Percentiles rank a stretch among this genome's conserved stretches.
phyloP scores from a whole-genome alignment of 2,329 filamentous ascomycete species.

The Apiospora malaysiana region DNA sequence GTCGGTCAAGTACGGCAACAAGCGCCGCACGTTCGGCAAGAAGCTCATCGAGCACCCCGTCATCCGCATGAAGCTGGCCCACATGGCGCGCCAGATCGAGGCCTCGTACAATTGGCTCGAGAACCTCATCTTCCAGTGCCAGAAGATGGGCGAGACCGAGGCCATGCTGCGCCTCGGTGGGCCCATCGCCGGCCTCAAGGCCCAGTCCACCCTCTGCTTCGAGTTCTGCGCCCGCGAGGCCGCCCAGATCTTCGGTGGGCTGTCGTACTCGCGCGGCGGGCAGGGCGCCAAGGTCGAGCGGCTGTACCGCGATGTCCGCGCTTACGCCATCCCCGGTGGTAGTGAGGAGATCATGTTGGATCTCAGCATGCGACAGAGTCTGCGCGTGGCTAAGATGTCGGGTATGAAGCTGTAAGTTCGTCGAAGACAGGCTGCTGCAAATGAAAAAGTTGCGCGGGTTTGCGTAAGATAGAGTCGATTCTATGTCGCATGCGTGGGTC shows the following conservation, averaged over 20 bases:
- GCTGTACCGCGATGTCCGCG: slow-evolving; percentile 91
- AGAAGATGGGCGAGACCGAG: slow-evolving; percentile 91
- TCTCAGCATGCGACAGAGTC: slow-evolving; percentile 87
- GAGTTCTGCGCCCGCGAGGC: slow-evolving; percentile 98
- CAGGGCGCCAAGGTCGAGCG: slow-evolving; percentile 96
- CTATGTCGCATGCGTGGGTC: background rate
- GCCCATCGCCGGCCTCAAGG: slow-evolving; percentile 92
- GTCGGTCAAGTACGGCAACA: slow-evolving; percentile 94
- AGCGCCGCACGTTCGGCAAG: slow-evolving; percentile 96
- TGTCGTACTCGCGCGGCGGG: slow-evolving; percentile 90
- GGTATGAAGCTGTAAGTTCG: slow-evolving; percentile 89
- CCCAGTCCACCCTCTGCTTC: slow-evolving; percentile 91
- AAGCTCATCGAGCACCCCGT: slow-evolving; percentile 96
- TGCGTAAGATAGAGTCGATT: background rate
- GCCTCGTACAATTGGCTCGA: slow-evolving; percentile 97
- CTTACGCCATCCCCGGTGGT: slow-evolving; percentile 95
- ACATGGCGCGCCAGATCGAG: slow-evolving; percentile 98
- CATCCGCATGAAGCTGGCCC: slow-evolving; percentile 95
- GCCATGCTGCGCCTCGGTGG: slow-evolving; percentile 96
- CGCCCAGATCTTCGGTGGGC: slow-evolving; percentile 94
- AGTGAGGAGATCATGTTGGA: slow-evolving; percentile 99
- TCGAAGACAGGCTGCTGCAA: background rate
- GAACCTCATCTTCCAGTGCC: slow-evolving; percentile 90
- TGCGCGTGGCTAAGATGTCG: slow-evolving; percentile 86
- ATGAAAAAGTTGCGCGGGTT: background rate